Evolutionary conservation across 768 basidiomycete genomes (phyloP), one percentile per base, ranked within the genome.

Genomic region (Lactarius deliciosus): DNA sequence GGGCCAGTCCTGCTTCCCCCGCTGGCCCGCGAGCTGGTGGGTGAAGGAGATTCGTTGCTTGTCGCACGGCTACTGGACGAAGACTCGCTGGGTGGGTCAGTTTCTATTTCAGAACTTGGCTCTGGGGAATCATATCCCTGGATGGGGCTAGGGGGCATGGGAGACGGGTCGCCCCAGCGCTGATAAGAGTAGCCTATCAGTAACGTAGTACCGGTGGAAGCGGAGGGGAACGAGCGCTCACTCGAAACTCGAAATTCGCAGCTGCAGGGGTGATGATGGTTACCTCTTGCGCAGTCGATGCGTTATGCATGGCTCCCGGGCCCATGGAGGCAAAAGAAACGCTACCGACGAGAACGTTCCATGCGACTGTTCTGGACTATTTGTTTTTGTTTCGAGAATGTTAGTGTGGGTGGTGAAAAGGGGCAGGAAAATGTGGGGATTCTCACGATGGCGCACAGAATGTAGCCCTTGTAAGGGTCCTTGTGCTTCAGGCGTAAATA

Each of bases 401-500:
- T 57, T 11, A 20, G 40, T 25, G 30, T 41, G 3, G 28, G 64
- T 36, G 28, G 50, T 25, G 25, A 22, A 25, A 50, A 38, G 57
- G 22, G 43, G 5, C 25, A 20, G 45, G 45, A 11, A 47, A 47
- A 34, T 34, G 40, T 30, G 16, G 38, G 3, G 1, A 22, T 60
- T 82, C 88, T 77, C 71, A 92, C 91, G 65, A 92, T 83, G 40
- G 85, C 83, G 73, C 90, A 92, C 9, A 91, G 79, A 55, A 92
- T 78, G 71, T 89, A 92, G 5, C 90, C 91, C 68, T 86, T 86
- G 77, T 85, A 85, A 0, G 88, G 89, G 72, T 90, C 86, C 72
- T 91, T 92, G 79, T 92, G 91, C 73, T 83, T 83, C 77, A 93
- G 81, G 62, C 91, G 88, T 64, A 92, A 79, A 72, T 92, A 93